Base-by-base conservation (phyloP, 2,329 filamentous ascomycete genomes). In the Chaetomiaceae sp. region DNA sequence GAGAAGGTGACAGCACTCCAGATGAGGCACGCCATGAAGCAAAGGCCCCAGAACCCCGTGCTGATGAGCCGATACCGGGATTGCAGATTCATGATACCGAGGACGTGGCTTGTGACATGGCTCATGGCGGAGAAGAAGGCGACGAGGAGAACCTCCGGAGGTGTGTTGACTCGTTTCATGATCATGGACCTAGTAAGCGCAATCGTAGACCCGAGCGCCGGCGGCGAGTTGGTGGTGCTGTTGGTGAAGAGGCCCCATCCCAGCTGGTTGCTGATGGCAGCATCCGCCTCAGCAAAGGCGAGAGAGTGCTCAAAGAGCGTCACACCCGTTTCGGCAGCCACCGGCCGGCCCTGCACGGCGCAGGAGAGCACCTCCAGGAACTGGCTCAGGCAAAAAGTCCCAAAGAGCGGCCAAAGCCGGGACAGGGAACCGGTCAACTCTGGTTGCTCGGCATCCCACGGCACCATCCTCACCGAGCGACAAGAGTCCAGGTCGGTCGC, bases 221-320 rank as follows among this genome's bases (percentile, higher is more conserved):
- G 64, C 25, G 73, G 70, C 11, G 72, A 69, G 40, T 78, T 75
- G 49, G 78, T 67, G 18, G 71, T 73, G 25, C 67, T 61, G 50
- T 51, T 78, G 66, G 58, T 75, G 63, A 88, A 86, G 1, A 82
- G 63, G 0, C 85, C 83, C 68, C 90, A 82, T 11, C 86, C 86
- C 13, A 96, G 79, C 46, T 90, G 87, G 59, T 85, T 88, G 62
- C 85, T 85, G 41, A 96, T 85, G 58, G 91, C 87, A 27, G 89
- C 86, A 67, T 99, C 94, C 8, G 92, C 92, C 69, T 99, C 94
- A 10, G 92, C 90, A 71, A 97, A 99, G 2, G 92, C 92, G 8
- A 99, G 76, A 0, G 91, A 96, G 65, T 96, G 91, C 67, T 99
- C 94, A 64, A 97, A 96, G 2, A 96, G 80, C 0, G 91, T 96